Base-by-base conservation (phyloP, 164 flowering plant species). In the Liriodendron chinense region DNA sequence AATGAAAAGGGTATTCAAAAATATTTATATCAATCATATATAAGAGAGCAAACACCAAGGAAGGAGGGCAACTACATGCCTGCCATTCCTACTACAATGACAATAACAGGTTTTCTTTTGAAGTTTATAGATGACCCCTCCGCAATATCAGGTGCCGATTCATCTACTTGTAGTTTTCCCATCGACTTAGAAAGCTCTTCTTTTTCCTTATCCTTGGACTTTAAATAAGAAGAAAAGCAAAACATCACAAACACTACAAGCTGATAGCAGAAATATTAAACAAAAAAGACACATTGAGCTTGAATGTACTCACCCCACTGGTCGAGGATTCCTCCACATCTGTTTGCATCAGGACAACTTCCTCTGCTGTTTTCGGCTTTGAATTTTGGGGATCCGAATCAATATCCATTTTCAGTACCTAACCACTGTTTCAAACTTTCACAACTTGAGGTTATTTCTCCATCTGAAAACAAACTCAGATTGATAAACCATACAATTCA, bases 51-150 rank as follows among this genome's bases (percentile, higher is more conserved):
- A 68, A 21, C 2, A 9, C 0, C 5, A 24, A 53, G 0, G 24
- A 49, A 71, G 5, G 24, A 1, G 64, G 14, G 57, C 24, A 65
- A 69, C 1, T 22, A 50, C 67, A 50, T 79, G 85, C 99, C 99
- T 83, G 98, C 96, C 99, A 96, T 96, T 65, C 99, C 99, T 8
- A 96, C 91, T 13, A 96, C 95, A 72, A 96, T 83, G 12, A 96
- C 78, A 69, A 96, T 88, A 49, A 96, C 89, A 0, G 99, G 99
- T 77, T 94, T 96, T 78, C 80, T 87, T 85, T 87, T 91, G 77
- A 93, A 96, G 65, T 43, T 80, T 20, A 68, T 22, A 16, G 85
- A 74, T 16, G 86, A 78, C 67, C 71, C 25, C 47, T 77, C 84
- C 47, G 53, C 65, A 65, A 50, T 74, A 24, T 71, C 73, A 53